A percentile compares a stretch with the other conserved stretches of the same genome.
Conservation (phyloP, 23 red algal genomes). For the Pyropia haitanensis region DNA sequence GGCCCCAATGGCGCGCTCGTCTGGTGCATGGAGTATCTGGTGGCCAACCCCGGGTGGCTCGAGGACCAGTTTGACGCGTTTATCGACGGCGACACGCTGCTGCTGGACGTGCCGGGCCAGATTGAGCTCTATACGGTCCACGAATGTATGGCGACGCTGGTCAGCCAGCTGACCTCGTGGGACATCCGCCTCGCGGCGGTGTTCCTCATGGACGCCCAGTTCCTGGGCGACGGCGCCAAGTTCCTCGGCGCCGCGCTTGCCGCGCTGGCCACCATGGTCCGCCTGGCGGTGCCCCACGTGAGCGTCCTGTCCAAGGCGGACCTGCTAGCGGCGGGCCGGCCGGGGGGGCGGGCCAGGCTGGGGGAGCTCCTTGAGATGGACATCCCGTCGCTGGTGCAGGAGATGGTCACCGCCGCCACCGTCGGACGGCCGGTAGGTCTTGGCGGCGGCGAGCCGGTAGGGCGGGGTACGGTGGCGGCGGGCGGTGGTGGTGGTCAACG, state of each 20-base stretch:
- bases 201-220: constrained; percentile 84
- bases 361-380: constrained; percentile 43
- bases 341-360: constrained; percentile 12
- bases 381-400: constrained; percentile 26
- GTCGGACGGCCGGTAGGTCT: too few relatives aligned
- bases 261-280: constrained; percentile 88
- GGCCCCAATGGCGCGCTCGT: constrained; percentile 94
- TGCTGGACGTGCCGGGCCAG: constrained; percentile 90
- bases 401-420: constrained; percentile 1
- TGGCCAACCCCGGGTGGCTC: constrained; percentile 82
- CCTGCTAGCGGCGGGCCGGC: constrained; percentile 16
- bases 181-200: constrained; percentile 63
- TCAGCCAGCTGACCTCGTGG: constrained; percentile 28
- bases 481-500: not conserved
- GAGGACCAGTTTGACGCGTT: constrained; percentile 63
- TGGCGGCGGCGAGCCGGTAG: too few relatives aligned
- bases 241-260: constrained; percentile 87
- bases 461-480: not conserved
- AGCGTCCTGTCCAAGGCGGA: constrained; percentile 95
- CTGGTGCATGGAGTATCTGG: constrained; percentile 94
- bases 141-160: constrained; percentile 65
- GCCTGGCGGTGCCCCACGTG: constrained; percentile 80
- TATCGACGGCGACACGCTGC: constrained; percentile 78
- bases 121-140: constrained; percentile 93
- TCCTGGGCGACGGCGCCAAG: constrained; percentile 69